These are phyloP conservation scores for Inga laurina DNA, from an alignment of 306 rosid genomes.

Conservation along the genomic window DNA sequence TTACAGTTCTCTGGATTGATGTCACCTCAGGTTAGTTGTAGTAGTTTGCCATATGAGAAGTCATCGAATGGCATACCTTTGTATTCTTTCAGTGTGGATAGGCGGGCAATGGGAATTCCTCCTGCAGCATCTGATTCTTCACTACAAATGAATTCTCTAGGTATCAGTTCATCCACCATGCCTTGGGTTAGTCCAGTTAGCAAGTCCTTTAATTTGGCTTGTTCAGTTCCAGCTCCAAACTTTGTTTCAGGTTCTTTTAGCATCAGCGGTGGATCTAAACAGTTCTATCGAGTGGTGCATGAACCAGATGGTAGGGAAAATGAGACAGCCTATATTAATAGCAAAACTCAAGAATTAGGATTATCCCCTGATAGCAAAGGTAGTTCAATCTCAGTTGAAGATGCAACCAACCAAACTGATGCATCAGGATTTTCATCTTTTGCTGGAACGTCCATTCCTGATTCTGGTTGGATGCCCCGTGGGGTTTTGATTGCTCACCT, in stretches of 20 bases:
- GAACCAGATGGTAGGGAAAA: constrained; percentile 94
- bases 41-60: constrained; percentile 79
- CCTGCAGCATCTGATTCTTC: constrained; percentile 85
- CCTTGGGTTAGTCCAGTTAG: constrained; percentile 91
- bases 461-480: constrained; percentile 97
- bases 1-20: constrained; percentile 89
- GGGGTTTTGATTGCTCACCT: constrained; percentile 98
- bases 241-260: constrained; percentile 86
- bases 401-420: constrained; percentile 63
- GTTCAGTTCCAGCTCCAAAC: constrained; percentile 93
- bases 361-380: constrained; percentile 59
- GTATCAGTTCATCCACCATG: constrained; percentile 85
- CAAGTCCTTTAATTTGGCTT: constrained; percentile 84
- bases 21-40: constrained; percentile 79
- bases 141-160: constrained; percentile 65
- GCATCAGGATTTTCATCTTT: constrained; percentile 63
- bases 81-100: constrained; percentile 89
- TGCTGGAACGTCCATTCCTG: constrained; percentile 66
- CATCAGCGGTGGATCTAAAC: constrained; percentile 78
- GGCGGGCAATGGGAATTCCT: constrained; percentile 67
- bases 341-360: constrained; percentile 74
- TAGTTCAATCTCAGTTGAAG: constrained; percentile 57
- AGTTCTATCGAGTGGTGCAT: constrained; percentile 94
- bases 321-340: constrained; percentile 60
- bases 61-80: constrained; percentile 90